phyloP scores from a whole-genome alignment of 2,329 filamentous ascomycete species.

The Pseudogymnoascus sp. region DNA sequence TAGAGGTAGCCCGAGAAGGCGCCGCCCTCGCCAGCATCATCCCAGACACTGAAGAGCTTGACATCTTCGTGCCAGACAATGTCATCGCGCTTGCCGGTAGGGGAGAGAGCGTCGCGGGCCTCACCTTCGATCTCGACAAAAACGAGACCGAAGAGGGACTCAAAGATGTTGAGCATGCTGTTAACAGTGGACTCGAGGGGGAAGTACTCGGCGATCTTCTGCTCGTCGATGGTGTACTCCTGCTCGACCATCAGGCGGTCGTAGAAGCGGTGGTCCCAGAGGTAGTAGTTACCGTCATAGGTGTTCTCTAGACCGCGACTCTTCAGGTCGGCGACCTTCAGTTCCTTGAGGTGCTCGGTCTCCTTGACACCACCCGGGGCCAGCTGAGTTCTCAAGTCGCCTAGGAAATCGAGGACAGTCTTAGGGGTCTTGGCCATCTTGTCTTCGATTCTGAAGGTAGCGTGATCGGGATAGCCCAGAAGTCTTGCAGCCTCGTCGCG shows the following conservation, averaged over 20 bases:
- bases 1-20: slow-evolving; percentile 77
- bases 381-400: slow-evolving; percentile 58
- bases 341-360: slow-evolving; percentile 56
- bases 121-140: slow-evolving; percentile 65
- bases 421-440: slow-evolving; percentile 77
- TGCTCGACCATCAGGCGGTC: slow-evolving; percentile 72
- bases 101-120: slow-evolving; percentile 41
- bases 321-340: slow-evolving; percentile 64
- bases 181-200: slow-evolving; percentile 64
- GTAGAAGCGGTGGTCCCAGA: slow-evolving; percentile 78
- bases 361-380: slow-evolving; percentile 63
- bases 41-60: slow-evolving; percentile 75
- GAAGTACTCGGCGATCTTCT: slow-evolving; percentile 76
- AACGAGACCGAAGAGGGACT: slow-evolving; percentile 69
- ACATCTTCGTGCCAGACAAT: slow-evolving; percentile 78
- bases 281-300: slow-evolving; percentile 63
- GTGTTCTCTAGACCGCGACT: slow-evolving; percentile 42
- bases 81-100: slow-evolving; percentile 23
- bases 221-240: slow-evolving; percentile 71
- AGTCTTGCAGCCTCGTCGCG: slow-evolving; percentile 71
- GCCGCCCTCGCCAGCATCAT: slow-evolving; percentile 60
- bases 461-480: slow-evolving; percentile 69
- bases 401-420: slow-evolving; percentile 64
- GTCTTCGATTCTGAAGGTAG: slow-evolving; percentile 65
- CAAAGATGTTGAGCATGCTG: slow-evolving; percentile 76